Percentiles rank a stretch among this genome's conserved stretches.
These are phyloP conservation scores for Herpetomonas muscarum DNA, from an alignment of 208 protist genomes.

Conservation along the genomic window DNA sequence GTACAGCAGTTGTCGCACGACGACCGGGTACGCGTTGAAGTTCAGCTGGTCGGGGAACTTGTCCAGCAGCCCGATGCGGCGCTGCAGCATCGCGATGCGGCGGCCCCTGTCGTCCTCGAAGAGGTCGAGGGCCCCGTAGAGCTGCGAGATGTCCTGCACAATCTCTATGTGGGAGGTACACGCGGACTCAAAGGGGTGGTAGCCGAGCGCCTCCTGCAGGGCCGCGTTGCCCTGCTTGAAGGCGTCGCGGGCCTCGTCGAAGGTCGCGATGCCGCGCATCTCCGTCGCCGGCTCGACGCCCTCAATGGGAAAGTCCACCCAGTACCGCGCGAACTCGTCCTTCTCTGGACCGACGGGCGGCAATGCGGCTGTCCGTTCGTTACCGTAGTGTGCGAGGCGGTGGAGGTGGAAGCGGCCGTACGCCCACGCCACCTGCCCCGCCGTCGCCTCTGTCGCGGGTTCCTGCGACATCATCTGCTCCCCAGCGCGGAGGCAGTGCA, in stretches of 20 bases:
- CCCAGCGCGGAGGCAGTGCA: conserved; percentile 81
- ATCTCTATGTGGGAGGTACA: conserved; percentile 87
- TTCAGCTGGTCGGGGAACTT: conserved; percentile 71
- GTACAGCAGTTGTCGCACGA: conserved; percentile 78
- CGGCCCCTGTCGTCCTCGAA: conserved; percentile 65
- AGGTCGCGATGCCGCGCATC: conserved; percentile 43
- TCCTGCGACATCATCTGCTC: conserved; percentile 68
- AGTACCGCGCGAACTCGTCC: conserved; percentile 28
- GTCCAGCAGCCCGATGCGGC: conserved; percentile 58
- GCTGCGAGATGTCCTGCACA: conserved; percentile 52
- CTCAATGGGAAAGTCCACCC: conserved; percentile 68
- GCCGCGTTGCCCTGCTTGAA: conserved; percentile 71
- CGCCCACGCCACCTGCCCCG: conserved; percentile 61
- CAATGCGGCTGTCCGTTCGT: background rate
- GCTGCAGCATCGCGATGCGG: conserved; percentile 74
- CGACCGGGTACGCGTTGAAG: conserved; percentile 83
- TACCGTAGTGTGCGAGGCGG: conserved; percentile 65
- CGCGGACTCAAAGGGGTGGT: conserved; percentile 73
- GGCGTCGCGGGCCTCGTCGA: conserved; percentile 61
- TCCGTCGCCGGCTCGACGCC: conserved; percentile 27
- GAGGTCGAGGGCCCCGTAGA: conserved; percentile 50
- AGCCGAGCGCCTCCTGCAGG: conserved; percentile 69
- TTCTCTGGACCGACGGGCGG: conserved; percentile 4
- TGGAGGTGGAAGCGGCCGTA: conserved; percentile 75
- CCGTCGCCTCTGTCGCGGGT: conserved; percentile 44